Conservation (phyloP, 257 asterid genomes). For the Scutellaria galericulata region DNA sequence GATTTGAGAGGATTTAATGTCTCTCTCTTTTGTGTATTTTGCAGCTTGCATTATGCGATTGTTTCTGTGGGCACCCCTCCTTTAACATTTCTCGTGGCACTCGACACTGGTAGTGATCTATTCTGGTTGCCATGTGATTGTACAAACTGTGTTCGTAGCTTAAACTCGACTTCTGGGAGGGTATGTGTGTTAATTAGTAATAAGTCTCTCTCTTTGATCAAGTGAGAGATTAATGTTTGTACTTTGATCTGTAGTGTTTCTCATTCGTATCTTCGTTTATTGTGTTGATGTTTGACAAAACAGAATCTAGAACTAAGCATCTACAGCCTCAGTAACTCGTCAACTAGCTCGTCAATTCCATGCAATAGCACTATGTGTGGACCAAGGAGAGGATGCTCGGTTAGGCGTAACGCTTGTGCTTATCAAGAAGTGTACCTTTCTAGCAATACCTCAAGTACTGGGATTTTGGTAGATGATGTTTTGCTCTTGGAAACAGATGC, state of each 20-base stretch:
- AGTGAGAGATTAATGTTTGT: not conserved
- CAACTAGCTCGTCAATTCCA: slow-evolving; percentile 63
- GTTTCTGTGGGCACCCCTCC: slow-evolving; percentile 85
- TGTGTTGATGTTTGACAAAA: slow-evolving; percentile 22
- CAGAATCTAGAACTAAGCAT: slow-evolving; percentile 78
- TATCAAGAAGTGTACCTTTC: slow-evolving; percentile 83
- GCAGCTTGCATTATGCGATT: slow-evolving; percentile 90
- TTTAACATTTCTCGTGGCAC: slow-evolving; percentile 74
- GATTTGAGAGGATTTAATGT: not conserved
- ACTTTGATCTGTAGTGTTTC: not conserved
- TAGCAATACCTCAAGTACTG: slow-evolving; percentile 73
- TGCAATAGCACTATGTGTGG: slow-evolving; percentile 83
- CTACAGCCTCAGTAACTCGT: slow-evolving; percentile 74
- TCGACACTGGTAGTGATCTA: slow-evolving; percentile 96
- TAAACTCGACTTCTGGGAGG: slow-evolving; percentile 51
- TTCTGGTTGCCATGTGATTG: slow-evolving; percentile 98
- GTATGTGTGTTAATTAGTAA: slow-evolving; percentile 38
- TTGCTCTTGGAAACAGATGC: slow-evolving; percentile 66
- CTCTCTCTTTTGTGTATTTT: slow-evolving; percentile 22
- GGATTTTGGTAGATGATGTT: slow-evolving; percentile 87
- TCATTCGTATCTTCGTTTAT: not conserved
- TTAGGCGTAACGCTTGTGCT: slow-evolving; percentile 67
- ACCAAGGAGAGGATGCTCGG: slow-evolving; percentile 56
- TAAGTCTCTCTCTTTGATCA: not conserved
- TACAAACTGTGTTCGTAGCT: slow-evolving; percentile 55